Evolutionary conservation across 495 filamentous ascomycete genomes (phyloP).

Genomic region (Aspergillus biplanus): DNA sequence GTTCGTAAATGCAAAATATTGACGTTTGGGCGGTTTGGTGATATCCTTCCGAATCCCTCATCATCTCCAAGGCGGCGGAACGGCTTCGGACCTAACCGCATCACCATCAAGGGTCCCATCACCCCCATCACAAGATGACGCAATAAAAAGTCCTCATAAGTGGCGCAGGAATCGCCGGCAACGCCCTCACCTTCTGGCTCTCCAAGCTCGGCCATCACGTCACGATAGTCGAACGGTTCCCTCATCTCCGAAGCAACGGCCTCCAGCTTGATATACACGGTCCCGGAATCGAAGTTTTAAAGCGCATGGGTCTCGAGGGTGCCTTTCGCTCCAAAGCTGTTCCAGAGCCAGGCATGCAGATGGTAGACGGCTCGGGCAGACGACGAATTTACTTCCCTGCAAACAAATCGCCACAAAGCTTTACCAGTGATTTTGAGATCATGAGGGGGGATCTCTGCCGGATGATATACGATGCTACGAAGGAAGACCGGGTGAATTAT

Average conservation of each 20-base stretch:
- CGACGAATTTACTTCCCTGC: conserved; percentile 3
- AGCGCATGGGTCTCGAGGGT: conserved; percentile 40
- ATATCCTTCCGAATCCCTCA: not conserved
- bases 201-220: conserved; percentile 33
- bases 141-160: conserved; percentile 48
- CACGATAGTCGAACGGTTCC: conserved; percentile 43
- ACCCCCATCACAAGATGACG: conserved; percentile 19
- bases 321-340: conserved; percentile 26
- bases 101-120: not conserved
- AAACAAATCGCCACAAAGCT: conserved; percentile 19
- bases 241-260: conserved; percentile 34
- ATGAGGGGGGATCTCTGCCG: conserved; percentile 45
- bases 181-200: conserved; percentile 42
- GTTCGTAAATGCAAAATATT: not conserved
- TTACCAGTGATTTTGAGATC: conserved; percentile 49
- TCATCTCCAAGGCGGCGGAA: not conserved
- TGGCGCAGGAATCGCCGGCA: conserved; percentile 44
- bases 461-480: conserved; percentile 38
- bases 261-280: conserved; percentile 42
- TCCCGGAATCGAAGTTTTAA: conserved; percentile 37
- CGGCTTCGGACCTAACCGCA: not conserved
- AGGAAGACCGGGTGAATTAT: conserved; percentile 33
- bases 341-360: conserved; percentile 33
- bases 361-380: not conserved
- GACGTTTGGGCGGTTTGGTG: not conserved